Conservation (phyloP, 169 alveolate genomes). For the Plasmodium knowlesi region DNA sequence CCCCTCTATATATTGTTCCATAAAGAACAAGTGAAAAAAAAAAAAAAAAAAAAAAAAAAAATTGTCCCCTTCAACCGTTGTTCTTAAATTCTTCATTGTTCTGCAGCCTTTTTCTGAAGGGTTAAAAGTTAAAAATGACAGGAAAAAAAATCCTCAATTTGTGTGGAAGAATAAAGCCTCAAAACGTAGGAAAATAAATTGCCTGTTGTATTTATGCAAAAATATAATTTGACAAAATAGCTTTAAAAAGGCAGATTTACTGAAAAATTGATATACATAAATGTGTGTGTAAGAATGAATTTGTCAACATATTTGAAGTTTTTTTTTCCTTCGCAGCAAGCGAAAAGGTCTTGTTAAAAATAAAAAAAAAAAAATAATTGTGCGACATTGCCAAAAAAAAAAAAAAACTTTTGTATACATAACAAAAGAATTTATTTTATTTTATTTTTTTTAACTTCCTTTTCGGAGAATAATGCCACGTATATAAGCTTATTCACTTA, state of each 20-base stretch:
- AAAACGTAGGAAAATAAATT: not conserved
- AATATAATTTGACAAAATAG: not conserved
- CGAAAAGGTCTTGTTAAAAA: not conserved
- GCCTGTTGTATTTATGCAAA: not conserved
- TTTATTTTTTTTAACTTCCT: not conserved
- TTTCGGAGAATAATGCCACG: not conserved
- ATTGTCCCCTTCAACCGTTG: not conserved
- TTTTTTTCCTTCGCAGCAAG: not conserved
- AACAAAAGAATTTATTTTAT: not conserved
- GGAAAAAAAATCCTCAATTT: not conserved
- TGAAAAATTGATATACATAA: not conserved
- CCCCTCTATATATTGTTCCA: not conserved
- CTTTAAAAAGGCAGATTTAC: not conserved
- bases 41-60: not conserved
- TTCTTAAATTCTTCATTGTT: not conserved
- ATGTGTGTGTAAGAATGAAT: not conserved
- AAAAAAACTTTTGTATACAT: not conserved
- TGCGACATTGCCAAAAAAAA: not conserved
- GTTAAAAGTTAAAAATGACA: constrained; percentile 1
- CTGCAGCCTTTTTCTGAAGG: not conserved
- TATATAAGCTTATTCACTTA: not conserved
- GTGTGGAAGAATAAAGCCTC: constrained; percentile 6
- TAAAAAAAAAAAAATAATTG: too few species aligned
- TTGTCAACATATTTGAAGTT: not conserved
- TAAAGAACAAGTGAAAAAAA: too few species aligned